These are phyloP conservation scores for Naegleria gruberi DNA, from an alignment of 208 protist genomes.

Conservation along the genomic window DNA sequence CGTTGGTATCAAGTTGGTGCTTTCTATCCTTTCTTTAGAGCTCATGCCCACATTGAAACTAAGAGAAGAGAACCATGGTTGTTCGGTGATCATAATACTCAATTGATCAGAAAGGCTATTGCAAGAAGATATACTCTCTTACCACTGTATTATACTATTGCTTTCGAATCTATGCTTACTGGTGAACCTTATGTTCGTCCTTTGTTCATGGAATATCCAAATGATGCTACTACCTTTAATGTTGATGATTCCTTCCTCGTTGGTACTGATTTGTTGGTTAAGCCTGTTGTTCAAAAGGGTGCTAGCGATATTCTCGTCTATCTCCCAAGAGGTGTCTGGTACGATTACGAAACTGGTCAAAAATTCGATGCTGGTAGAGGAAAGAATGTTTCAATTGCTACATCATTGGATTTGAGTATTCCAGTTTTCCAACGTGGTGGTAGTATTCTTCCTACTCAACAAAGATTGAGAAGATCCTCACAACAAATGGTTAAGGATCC, in stretches of 20 bases:
- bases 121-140: conserved; percentile 82
- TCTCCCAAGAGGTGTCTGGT: conserved; percentile 56
- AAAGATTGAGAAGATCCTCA: conserved; percentile 72
- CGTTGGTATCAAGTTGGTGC: conserved; percentile 93
- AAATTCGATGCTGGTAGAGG: conserved; percentile 13
- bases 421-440: conserved; percentile 84
- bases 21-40: conserved; percentile 95
- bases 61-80: conserved; percentile 94
- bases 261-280: conserved; percentile 71
- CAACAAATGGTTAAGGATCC: conserved; percentile 69
- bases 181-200: conserved; percentile 82
- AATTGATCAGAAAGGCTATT: conserved; percentile 58
- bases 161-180: conserved; percentile 63
- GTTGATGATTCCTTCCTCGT: conserved; percentile 79
- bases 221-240: conserved; percentile 53
- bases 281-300: conserved; percentile 61
- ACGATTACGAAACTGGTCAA: conserved; percentile 34
- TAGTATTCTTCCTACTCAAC: conserved; percentile 74
- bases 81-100: conserved; percentile 62
- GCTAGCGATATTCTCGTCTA: conserved; percentile 49
- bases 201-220: conserved; percentile 86
- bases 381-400: conserved; percentile 46
- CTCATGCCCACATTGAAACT: conserved; percentile 89
- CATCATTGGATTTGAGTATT: conserved; percentile 59
- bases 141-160: conserved; percentile 92